These are phyloP conservation scores for Globisporangium uncinulatum DNA, from an alignment of 352 stramenopile genomes.

Conservation along the genomic window DNA sequence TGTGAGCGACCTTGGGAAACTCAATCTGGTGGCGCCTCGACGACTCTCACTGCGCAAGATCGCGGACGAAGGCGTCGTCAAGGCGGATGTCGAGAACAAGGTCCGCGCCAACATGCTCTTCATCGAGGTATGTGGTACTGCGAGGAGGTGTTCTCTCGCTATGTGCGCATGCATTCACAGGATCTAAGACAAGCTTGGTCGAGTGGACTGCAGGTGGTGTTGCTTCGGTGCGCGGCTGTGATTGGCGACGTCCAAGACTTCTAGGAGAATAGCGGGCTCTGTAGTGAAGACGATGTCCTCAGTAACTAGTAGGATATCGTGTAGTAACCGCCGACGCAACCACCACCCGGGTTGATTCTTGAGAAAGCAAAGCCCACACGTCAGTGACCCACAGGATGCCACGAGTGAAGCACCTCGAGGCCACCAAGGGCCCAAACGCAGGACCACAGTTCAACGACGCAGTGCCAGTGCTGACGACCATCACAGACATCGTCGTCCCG, in stretches of 20 bases:
- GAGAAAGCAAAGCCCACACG: too few relatives aligned
- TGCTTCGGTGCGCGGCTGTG: constrained; percentile 10
- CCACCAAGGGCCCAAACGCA: neutral
- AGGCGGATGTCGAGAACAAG: constrained; percentile 20
- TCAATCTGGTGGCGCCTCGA: constrained; percentile 1
- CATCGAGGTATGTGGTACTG: constrained; percentile 19
- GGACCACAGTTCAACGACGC: neutral
- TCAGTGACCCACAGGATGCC: neutral
- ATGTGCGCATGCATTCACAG: neutral
- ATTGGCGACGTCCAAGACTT: constrained; percentile 11
- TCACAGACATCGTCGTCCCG: constrained; percentile 12
- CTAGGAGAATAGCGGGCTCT: neutral
- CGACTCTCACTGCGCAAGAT: constrained; percentile 10
- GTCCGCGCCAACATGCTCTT: constrained; percentile 36
- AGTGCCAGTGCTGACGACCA: constrained; percentile 2
- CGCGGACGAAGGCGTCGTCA: constrained; percentile 1
- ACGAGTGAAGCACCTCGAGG: too few relatives aligned
- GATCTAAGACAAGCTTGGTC: neutral
- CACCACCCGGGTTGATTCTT: too few relatives aligned
- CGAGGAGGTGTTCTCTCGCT: neutral
- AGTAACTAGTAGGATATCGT: too few relatives aligned
- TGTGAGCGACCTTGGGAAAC: constrained; percentile 1
- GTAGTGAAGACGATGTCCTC: too few relatives aligned
- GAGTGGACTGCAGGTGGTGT: constrained; percentile 8
- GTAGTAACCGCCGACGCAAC: neutral